phyloP scores from a whole-genome alignment of 2,329 filamentous ascomycete species.

The Colletotrichum ledebouriae region DNA sequence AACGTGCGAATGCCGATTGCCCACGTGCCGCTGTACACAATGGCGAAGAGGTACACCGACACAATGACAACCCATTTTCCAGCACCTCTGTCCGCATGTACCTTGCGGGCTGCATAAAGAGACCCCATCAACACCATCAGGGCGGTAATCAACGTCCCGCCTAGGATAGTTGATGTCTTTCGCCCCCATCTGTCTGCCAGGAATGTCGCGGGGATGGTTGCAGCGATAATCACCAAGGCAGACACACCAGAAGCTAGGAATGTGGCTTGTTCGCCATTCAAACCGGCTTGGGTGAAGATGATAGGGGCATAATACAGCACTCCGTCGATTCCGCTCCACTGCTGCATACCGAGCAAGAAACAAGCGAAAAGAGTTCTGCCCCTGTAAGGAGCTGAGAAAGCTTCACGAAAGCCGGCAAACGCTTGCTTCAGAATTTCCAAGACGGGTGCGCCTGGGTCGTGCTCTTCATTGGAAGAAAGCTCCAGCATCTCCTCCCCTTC shows the following conservation, averaged over 20 bases:
- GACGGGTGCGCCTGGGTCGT: slow-evolving; percentile 48
- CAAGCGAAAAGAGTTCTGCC: slow-evolving; percentile 64
- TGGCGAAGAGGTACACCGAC: slow-evolving; percentile 63
- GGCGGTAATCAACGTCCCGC: slow-evolving; percentile 63
- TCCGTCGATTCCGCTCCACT: slow-evolving; percentile 72
- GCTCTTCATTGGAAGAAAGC: slow-evolving; percentile 36
- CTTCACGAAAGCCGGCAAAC: slow-evolving; percentile 47
- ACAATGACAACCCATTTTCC: slow-evolving; percentile 66
- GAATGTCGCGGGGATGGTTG: slow-evolving; percentile 66
- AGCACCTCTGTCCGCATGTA: slow-evolving; percentile 52
- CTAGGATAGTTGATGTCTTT: slow-evolving; percentile 64
- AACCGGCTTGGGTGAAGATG: slow-evolving; percentile 71
- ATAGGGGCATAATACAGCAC: slow-evolving; percentile 73
- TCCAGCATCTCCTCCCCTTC: slow-evolving; percentile 57
- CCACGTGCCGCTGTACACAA: slow-evolving; percentile 63
- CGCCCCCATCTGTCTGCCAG: slow-evolving; percentile 70
- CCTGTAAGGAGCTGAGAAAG: slow-evolving; percentile 51
- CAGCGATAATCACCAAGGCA: slow-evolving; percentile 67
- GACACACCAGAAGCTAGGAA: slow-evolving; percentile 72
- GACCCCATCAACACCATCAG: slow-evolving; percentile 67
- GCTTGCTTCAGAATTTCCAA: slow-evolving; percentile 48
- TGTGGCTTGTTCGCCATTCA: slow-evolving; percentile 63
- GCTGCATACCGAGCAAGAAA: slow-evolving; percentile 71
- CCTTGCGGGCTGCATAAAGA: slow-evolving; percentile 60
- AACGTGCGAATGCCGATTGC: slow-evolving; percentile 65